phyloP scores from a whole-genome alignment of 169 alveolate genomes.

The Ophryocystis elektroscirrha region DNA sequence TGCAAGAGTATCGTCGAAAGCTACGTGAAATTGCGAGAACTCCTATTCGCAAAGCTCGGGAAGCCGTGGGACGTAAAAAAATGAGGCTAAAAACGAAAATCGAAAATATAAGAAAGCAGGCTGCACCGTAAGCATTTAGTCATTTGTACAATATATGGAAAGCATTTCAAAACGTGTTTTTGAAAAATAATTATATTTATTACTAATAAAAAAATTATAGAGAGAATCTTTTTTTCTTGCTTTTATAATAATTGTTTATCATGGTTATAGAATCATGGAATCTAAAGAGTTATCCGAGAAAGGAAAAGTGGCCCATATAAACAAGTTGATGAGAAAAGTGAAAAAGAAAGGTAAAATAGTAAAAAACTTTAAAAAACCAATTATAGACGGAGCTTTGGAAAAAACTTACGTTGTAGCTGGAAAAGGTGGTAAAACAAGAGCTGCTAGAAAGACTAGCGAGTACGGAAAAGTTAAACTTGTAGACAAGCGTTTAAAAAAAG shows the following conservation, averaged over 20 bases:
- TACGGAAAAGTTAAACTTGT: too few species aligned
- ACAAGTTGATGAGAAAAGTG: background rate
- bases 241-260: background rate
- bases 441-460: conserved; percentile 20
- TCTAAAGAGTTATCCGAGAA: background rate
- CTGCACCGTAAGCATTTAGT: too few species aligned
- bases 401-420: conserved; percentile 1
- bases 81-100: background rate
- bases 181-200: too few species aligned
- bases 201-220: too few species aligned
- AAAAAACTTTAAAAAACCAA: background rate
- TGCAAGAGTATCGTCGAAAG: conserved; percentile 65
- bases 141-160: too few species aligned
- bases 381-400: background rate
- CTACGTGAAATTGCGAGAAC: conserved; percentile 70
- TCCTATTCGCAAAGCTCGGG: conserved; percentile 81
- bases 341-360: background rate
- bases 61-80: background rate
- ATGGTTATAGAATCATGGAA: background rate
- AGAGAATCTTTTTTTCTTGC: background rate
- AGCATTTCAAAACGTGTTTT: too few species aligned
- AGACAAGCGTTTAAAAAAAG: conserved; percentile 19
- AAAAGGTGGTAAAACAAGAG: conserved; percentile 14
- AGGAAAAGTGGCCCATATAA: conserved; percentile 1
- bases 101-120: background rate